phyloP scores from a whole-genome alignment of 805 yeast species.

The Citeromyces nyonsensis region DNA sequence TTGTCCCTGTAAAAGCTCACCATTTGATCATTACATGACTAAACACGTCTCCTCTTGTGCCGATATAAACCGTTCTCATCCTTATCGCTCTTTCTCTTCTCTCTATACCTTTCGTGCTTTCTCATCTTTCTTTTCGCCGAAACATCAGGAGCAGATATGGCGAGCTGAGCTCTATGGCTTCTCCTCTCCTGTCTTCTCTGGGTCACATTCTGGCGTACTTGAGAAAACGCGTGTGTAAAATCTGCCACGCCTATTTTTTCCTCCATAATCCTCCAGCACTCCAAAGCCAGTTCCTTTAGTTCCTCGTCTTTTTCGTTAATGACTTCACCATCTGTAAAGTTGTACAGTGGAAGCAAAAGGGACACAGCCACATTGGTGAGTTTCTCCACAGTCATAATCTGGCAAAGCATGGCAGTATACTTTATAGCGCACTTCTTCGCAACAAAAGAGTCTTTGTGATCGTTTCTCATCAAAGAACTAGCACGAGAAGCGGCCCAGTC shows the following conservation, averaged over 20 bases:
- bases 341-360: conserved; percentile 36
- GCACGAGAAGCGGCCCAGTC: conserved; percentile 53
- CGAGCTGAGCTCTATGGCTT: conserved; percentile 59
- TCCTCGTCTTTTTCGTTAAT: conserved; percentile 30
- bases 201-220: conserved; percentile 44
- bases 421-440: conserved; percentile 62
- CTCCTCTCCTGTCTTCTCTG: conserved; percentile 62
- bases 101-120: conserved; percentile 64
- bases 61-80: neutral
- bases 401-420: conserved; percentile 40
- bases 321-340: conserved; percentile 22
- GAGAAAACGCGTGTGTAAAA: conserved; percentile 43
- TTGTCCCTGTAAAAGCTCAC: no score
- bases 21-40: neutral
- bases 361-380: conserved; percentile 26
- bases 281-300: conserved; percentile 35
- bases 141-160: conserved; percentile 63
- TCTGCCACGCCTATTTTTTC: conserved; percentile 55
- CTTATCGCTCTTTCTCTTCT: conserved; percentile 37
- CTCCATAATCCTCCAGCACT: conserved; percentile 56
- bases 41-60: no score
- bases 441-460: conserved; percentile 30
- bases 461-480: conserved; percentile 51
- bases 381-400: conserved; percentile 23
- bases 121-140: conserved; percentile 68